Evolutionary conservation across 768 basidiomycete species (phyloP).

Genomic region (Russula foetens): DNA sequence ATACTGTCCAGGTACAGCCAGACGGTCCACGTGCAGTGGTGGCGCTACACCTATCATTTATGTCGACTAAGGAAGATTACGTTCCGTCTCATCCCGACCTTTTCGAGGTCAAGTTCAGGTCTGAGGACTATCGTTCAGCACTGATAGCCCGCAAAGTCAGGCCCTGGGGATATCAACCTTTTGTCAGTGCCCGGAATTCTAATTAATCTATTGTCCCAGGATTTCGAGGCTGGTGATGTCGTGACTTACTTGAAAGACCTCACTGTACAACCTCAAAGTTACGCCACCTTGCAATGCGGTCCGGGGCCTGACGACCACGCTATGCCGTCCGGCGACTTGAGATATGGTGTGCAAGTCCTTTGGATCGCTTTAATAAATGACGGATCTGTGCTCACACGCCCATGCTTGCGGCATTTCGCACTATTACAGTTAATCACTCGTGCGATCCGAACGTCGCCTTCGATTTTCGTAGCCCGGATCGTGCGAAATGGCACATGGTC

Average conservation of each 20-base stretch:
- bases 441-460: slow-evolving; percentile 53
- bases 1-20: too few species aligned
- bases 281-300: slow-evolving; percentile 48
- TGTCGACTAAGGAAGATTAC: not conserved
- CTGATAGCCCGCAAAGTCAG: slow-evolving; percentile 31
- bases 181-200: not conserved
- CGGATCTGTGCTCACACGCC: not conserved
- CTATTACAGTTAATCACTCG: slow-evolving; percentile 47
- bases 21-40: too few species aligned
- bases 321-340: slow-evolving; percentile 51
- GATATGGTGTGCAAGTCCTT: slow-evolving; percentile 38
- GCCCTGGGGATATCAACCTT: not conserved
- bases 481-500: slow-evolving; percentile 40
- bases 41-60: not conserved
- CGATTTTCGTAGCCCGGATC: slow-evolving; percentile 38
- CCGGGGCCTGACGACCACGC: slow-evolving; percentile 39
- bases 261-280: slow-evolving; percentile 33
- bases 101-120: slow-evolving; percentile 32
- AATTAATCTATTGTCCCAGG: slow-evolving; percentile 21
- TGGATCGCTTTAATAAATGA: not conserved
- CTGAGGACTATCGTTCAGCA: slow-evolving; percentile 32
- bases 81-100: slow-evolving; percentile 28
- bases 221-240: slow-evolving; percentile 32
- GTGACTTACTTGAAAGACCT: slow-evolving; percentile 29
- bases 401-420: not conserved